A percentile compares a stretch with the other conserved stretches of the same genome.
Evolutionary conservation across 495 filamentous ascomycete genomes (phyloP).

Genomic region (Gamarada debralockiae): DNA sequence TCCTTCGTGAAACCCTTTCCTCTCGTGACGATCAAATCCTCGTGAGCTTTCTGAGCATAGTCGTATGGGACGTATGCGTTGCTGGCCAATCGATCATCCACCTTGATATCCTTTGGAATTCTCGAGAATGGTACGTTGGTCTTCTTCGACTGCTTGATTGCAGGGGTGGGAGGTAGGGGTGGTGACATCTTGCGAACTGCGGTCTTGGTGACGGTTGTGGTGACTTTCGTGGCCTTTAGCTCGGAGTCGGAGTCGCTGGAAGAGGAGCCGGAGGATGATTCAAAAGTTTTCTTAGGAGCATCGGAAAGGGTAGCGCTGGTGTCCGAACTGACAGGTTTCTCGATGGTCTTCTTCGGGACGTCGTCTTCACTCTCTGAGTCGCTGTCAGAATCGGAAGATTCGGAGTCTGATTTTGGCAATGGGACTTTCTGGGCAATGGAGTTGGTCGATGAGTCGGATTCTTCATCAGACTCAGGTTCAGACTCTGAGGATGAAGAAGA

Average conservation of each 20-base stretch:
- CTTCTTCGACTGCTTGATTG: slow-evolving; percentile 41
- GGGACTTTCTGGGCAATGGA: slow-evolving; percentile 24
- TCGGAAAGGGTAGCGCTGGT: slow-evolving; percentile 29
- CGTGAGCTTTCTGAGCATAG: slow-evolving; percentile 82
- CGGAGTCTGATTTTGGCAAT: slow-evolving; percentile 21
- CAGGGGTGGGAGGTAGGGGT: slow-evolving; percentile 48
- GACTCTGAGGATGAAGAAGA: slow-evolving; percentile 41
- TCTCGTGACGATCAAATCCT: slow-evolving; percentile 83
- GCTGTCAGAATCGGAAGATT: slow-evolving; percentile 19
- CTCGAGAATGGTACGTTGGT: slow-evolving; percentile 60
- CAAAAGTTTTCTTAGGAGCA: slow-evolving; percentile 16
- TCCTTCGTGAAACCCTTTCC: slow-evolving; percentile 99
- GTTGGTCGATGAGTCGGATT: slow-evolving; percentile 24
- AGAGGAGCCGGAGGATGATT: slow-evolving; percentile 19
- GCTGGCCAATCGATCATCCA: slow-evolving; percentile 57
- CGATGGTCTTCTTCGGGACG: slow-evolving; percentile 22
- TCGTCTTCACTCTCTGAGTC: slow-evolving; percentile 13
- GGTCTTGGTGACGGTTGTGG: slow-evolving; percentile 25
- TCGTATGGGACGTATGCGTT: slow-evolving; percentile 80
- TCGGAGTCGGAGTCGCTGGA: slow-evolving; percentile 28
- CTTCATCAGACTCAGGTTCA: slow-evolving; percentile 38
- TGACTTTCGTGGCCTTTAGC: slow-evolving; percentile 29
- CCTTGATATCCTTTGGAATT: slow-evolving; percentile 50
- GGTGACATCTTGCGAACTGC: slow-evolving; percentile 23
- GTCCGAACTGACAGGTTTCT: slow-evolving; percentile 10